phyloP scores from a whole-genome alignment of 164 flowering plant species.

The Stephania cephalantha region DNA sequence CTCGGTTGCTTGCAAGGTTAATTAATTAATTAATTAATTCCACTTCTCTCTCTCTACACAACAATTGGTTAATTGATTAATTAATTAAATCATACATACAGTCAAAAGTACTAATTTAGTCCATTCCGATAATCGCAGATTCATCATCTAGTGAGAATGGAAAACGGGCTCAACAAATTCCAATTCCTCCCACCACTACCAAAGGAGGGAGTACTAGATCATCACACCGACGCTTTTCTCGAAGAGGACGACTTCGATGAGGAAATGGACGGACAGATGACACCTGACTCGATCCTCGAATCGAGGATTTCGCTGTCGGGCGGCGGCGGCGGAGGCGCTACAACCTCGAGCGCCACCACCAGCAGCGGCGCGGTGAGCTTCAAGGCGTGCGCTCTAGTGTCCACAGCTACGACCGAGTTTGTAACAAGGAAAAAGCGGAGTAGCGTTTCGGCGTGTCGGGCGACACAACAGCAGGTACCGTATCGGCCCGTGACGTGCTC shows the following conservation, averaged over 20 bases:
- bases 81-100: too few relatives aligned
- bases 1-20: conserved; percentile 88
- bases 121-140: conserved; percentile 29
- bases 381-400: conserved; percentile 23
- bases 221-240: not conserved
- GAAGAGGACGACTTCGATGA: conserved; percentile 27
- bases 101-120: too few relatives aligned
- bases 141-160: conserved; percentile 36
- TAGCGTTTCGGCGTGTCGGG: conserved; percentile 25
- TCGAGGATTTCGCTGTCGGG: conserved; percentile 30
- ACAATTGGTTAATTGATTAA: too few relatives aligned
- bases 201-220: conserved; percentile 15
- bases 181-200: conserved; percentile 31
- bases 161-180: conserved; percentile 47
- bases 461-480: conserved; percentile 13
- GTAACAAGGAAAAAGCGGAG: conserved; percentile 56
- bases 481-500: conserved; percentile 15
- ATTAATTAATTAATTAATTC: too few relatives aligned
- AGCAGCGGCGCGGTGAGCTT: conserved; percentile 28
- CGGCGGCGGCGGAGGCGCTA: conserved; percentile 10
- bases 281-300: conserved; percentile 67
- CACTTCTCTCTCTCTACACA: too few relatives aligned
- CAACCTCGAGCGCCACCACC: conserved; percentile 36
- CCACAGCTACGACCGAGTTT: conserved; percentile 61
- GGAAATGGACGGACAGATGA: conserved; percentile 35